Conservation (phyloP, 305 asterid species). For the Fraxinus sp. region DNA sequence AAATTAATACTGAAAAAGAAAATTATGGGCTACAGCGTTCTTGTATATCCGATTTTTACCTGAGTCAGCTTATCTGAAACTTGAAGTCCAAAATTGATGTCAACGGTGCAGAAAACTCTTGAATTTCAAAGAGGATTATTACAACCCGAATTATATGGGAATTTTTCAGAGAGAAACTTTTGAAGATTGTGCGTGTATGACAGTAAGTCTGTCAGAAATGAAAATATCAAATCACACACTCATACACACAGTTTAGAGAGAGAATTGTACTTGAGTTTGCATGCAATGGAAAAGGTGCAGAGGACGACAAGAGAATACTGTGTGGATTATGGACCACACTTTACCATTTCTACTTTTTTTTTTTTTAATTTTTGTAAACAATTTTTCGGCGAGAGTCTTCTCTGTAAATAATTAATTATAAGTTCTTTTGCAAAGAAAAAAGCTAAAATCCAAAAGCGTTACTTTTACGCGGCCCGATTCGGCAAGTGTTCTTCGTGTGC, state of each 20-base stretch:
- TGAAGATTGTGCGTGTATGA: conserved; percentile 19
- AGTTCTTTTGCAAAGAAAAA: background rate
- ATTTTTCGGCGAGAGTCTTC: background rate
- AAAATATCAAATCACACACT: conserved; percentile 22
- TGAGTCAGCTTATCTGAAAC: conserved; percentile 9
- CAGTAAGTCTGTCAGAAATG: conserved; percentile 20
- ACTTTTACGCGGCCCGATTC: background rate
- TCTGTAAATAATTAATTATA: background rate
- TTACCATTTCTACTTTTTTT: background rate
- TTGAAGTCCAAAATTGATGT: background rate
- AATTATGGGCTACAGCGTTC: conserved; percentile 14
- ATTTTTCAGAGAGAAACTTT: conserved; percentile 2
- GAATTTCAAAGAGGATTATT: conserved; percentile 29
- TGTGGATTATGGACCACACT: conserved; percentile 12
- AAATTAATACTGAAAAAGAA: background rate
- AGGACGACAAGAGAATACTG: conserved; percentile 14
- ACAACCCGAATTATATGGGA: conserved; percentile 18
- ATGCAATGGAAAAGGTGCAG: conserved; percentile 18
- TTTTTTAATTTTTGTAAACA: background rate
- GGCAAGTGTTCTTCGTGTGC: background rate
- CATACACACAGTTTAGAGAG: background rate
- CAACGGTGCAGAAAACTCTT: conserved; percentile 22
- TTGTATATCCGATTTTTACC: conserved; percentile 25
- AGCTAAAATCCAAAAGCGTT: background rate
- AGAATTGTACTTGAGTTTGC: conserved; percentile 19